Evolutionary conservation across 208 protist species (phyloP).

Genomic region (Leishmania gerbilli): DNA sequence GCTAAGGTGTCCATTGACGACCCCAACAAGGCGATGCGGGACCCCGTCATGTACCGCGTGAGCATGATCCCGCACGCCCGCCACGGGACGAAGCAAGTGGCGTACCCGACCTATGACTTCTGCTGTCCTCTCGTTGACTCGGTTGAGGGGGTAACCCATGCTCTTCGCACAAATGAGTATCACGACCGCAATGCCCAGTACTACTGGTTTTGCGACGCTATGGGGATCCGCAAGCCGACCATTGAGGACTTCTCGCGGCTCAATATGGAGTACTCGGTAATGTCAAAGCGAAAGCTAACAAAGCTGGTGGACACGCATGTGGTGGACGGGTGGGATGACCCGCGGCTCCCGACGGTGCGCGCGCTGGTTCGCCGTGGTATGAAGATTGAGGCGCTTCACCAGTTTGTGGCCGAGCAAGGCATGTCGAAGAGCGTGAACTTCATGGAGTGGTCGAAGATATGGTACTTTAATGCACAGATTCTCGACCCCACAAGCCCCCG

Average conservation of each 20-base stretch:
- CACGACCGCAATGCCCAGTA: conserved; percentile 98
- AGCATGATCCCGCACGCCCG: conserved; percentile 91
- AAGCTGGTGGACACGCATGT: conserved; percentile 96
- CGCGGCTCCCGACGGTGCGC: conserved; percentile 98
- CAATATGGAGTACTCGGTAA: conserved; percentile 98
- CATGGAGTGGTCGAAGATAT: conserved; percentile 99
- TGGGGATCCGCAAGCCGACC: conserved; percentile 87
- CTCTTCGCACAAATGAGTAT: conserved; percentile 98
- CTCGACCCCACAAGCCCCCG: conserved; percentile 97
- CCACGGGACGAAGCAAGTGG: conserved; percentile 93
- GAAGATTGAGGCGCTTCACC: conserved; percentile 94
- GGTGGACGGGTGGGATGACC: conserved; percentile 99
- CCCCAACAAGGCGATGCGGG: conserved; percentile 97
- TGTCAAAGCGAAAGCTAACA: conserved; percentile 99
- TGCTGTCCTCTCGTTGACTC: conserved; percentile 99
- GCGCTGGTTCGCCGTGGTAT: conserved; percentile 97
- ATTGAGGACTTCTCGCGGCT: conserved; percentile 97
- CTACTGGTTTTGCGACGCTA: conserved; percentile 96
- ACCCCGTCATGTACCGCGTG: conserved; percentile 98
- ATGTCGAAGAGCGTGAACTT: conserved; percentile 96
- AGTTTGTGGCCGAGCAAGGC: conserved; percentile 97
- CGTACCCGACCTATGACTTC: conserved; percentile 99
- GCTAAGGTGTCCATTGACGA: conserved; percentile 97
- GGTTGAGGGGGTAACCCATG: conserved; percentile 98
- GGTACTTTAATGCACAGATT: conserved; percentile 98